Conservation (phyloP, 305 asterid genomes). For the Fraxinus angustifolia region DNA sequence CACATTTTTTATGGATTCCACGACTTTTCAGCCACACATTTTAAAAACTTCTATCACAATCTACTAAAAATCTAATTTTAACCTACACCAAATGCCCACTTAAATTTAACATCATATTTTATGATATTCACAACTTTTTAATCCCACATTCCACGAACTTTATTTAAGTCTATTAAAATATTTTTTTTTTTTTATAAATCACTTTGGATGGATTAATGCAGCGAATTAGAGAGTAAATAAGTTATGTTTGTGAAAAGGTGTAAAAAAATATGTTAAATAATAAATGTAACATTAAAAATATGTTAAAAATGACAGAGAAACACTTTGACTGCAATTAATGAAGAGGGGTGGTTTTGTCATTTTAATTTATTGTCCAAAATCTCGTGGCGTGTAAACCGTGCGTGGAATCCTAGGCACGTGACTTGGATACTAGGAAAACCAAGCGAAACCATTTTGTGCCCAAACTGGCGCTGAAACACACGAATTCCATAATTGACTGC, state of each 20-base stretch:
- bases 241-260: not conserved
- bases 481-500: not conserved
- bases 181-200: too few relatives aligned
- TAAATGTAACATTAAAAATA: not conserved
- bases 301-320: not conserved
- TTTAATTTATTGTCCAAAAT: not conserved
- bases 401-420: not conserved
- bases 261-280: not conserved
- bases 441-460: not conserved
- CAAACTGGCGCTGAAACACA: not conserved
- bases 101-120: not conserved
- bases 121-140: too few relatives aligned
- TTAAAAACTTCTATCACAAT: too few relatives aligned
- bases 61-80: too few relatives aligned
- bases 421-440: not conserved
- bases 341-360: not conserved
- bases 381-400: not conserved
- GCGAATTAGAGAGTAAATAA: not conserved
- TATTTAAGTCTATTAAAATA: too few relatives aligned
- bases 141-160: too few relatives aligned
- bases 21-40: too few relatives aligned
- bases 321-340: not conserved
- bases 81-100: too few relatives aligned
- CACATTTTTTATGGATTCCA: too few relatives aligned
- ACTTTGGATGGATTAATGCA: not conserved